phyloP scores from a whole-genome alignment of 257 asterid genomes.

The Penstemon newberryi region DNA sequence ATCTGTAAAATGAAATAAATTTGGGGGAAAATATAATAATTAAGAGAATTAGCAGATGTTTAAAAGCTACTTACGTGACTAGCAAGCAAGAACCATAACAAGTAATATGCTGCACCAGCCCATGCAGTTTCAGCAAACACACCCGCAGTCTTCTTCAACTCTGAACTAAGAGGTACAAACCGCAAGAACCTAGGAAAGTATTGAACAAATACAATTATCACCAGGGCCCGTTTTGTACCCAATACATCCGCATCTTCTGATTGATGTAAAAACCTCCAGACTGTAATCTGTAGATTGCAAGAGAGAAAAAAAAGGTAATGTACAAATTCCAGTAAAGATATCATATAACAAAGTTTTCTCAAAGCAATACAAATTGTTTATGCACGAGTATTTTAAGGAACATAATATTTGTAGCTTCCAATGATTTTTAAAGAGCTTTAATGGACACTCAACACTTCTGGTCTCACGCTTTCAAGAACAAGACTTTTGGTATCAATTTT shows the following conservation, averaged over 20 bases:
- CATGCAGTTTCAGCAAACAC: conserved; percentile 97
- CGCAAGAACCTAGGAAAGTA: conserved; percentile 80
- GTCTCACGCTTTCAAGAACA: too few relatives aligned
- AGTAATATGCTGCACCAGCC: conserved; percentile 98
- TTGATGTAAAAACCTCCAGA: conserved; percentile 74
- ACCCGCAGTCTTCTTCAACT: conserved; percentile 89
- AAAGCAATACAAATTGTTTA: background rate
- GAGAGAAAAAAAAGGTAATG: conserved; percentile 8
- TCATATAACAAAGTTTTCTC: background rate
- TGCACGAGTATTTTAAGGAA: background rate
- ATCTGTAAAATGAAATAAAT: conserved; percentile 6
- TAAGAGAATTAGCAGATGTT: conserved; percentile 11
- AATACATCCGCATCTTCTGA: conserved; percentile 73
- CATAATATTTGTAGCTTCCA: too few relatives aligned
- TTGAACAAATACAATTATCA: conserved; percentile 68
- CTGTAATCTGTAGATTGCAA: conserved; percentile 60
- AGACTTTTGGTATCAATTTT: too few relatives aligned
- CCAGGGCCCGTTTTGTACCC: conserved; percentile 70
- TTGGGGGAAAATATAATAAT: background rate
- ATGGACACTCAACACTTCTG: too few relatives aligned
- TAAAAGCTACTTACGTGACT: conserved; percentile 72
- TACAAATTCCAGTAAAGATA: background rate
- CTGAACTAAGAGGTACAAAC: conserved; percentile 76
- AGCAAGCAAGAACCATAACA: conserved; percentile 90
- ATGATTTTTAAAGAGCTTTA: too few relatives aligned